phyloP scores from a whole-genome alignment of 2,329 filamentous ascomycete genomes.

The Xylaria polymorpha region DNA sequence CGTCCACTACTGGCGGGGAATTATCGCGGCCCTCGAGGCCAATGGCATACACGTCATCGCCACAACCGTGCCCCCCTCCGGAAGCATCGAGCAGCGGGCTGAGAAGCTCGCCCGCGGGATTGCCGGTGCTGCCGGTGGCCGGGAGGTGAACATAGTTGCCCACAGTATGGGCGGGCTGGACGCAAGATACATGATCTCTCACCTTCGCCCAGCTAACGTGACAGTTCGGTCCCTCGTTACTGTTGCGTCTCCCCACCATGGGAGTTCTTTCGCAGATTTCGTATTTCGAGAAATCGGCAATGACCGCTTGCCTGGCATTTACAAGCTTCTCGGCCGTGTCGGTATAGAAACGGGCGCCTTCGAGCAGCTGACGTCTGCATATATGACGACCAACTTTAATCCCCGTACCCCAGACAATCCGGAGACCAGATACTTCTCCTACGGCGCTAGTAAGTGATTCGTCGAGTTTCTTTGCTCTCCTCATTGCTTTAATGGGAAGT shows the following conservation, averaged over 20 bases:
- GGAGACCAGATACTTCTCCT: conserved; percentile 70
- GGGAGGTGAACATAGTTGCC: conserved; percentile 79
- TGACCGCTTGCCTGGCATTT: conserved; percentile 65
- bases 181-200: conserved; percentile 72
- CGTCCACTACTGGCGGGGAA: conserved; percentile 74
- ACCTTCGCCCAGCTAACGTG: conserved; percentile 60
- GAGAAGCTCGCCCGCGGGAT: conserved; percentile 67
- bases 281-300: conserved; percentile 60
- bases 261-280: conserved; percentile 67
- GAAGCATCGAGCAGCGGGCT: conserved; percentile 70
- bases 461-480: too few relatives aligned
- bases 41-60: conserved; percentile 68
- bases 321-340: conserved; percentile 61
- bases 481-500: neutral
- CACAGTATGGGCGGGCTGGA: conserved; percentile 77
- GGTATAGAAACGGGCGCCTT: conserved; percentile 71
- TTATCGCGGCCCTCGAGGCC: conserved; percentile 66
- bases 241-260: conserved; percentile 66
- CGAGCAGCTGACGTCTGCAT: conserved; percentile 67
- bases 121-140: conserved; percentile 56
- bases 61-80: conserved; percentile 70
- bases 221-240: conserved; percentile 65
- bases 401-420: conserved; percentile 64
- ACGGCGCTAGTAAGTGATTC: conserved; percentile 60
- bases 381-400: conserved; percentile 71